A percentile compares a stretch with the other conserved stretches of the same genome.
Evolutionary conservation across 805 yeast genomes (phyloP).

Genomic region (Kazachstania viticola): DNA sequence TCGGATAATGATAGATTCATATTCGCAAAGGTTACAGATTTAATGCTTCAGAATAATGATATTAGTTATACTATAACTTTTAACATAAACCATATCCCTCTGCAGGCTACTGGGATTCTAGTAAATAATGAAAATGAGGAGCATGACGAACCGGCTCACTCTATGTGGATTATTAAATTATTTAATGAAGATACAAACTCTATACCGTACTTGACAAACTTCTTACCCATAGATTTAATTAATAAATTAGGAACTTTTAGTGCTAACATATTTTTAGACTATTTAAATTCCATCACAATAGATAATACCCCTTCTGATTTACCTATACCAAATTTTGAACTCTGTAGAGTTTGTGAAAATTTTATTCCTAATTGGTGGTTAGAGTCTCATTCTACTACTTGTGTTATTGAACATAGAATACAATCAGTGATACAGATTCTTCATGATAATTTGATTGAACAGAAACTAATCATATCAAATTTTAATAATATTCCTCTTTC

Average conservation of each 20-base stretch:
- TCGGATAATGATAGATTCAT: conserved; percentile 50
- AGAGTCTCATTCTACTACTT: conserved; percentile 80
- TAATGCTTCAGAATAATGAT: conserved; percentile 62
- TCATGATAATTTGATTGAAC: conserved; percentile 72
- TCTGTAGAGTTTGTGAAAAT: conserved; percentile 88
- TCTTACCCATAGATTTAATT: conserved; percentile 55
- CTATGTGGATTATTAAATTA: conserved; percentile 90
- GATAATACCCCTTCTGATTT: too few species aligned
- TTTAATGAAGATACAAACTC: conserved; percentile 27
- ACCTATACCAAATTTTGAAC: conserved; percentile 70
- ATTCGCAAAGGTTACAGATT: conserved; percentile 55
- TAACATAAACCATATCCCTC: conserved; percentile 35
- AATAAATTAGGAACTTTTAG: conserved; percentile 84
- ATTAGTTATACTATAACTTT: conserved; percentile 65
- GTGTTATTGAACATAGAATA: conserved; percentile 73
- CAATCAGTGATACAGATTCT: conserved; percentile 63
- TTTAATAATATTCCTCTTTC: background rate
- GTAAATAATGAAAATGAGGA: conserved; percentile 50
- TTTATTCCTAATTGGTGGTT: conserved; percentile 94
- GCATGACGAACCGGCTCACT: conserved; percentile 55
- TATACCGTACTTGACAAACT: background rate
- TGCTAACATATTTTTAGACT: conserved; percentile 68
- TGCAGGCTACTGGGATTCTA: conserved; percentile 90
- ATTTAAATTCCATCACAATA: conserved; percentile 45
- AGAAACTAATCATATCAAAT: conserved; percentile 29